These are phyloP conservation scores for Stephania cephalantha DNA, from an alignment of 164 flowering plant species.

Conservation along the genomic window DNA sequence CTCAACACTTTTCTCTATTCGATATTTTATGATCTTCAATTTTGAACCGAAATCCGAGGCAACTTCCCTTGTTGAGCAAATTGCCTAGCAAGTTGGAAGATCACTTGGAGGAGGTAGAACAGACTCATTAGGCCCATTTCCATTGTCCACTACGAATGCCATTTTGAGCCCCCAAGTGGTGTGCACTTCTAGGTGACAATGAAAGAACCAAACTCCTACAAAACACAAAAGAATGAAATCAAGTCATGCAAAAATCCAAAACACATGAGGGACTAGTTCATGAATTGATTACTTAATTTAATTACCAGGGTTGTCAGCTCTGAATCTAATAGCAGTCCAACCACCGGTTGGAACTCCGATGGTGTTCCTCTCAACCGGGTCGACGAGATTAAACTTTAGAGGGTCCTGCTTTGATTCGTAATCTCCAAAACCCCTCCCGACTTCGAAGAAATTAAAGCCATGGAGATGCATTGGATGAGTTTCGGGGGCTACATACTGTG, in stretches of 20 bases:
- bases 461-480: constrained; percentile 61
- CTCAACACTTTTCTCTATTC: no score
- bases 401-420: constrained; percentile 35
- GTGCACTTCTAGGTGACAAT: constrained; percentile 73
- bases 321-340: constrained; percentile 56
- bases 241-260: not conserved
- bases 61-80: no score
- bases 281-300: no score
- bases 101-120: constrained; percentile 65
- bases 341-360: constrained; percentile 54
- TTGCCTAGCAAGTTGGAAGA: constrained; percentile 50
- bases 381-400: constrained; percentile 46
- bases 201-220: constrained; percentile 74
- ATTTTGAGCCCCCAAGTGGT: constrained; percentile 78
- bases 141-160: constrained; percentile 73
- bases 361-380: constrained; percentile 68
- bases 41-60: not conserved
- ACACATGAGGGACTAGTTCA: not conserved
- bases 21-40: not conserved
- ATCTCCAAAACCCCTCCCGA: constrained; percentile 56
- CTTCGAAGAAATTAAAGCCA: constrained; percentile 58
- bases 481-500: constrained; percentile 43
- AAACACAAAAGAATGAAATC: not conserved
- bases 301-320: constrained; percentile 67
- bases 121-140: constrained; percentile 56